phyloP scores from a whole-genome alignment of 257 asterid genomes.

The Henckelia pumila region DNA sequence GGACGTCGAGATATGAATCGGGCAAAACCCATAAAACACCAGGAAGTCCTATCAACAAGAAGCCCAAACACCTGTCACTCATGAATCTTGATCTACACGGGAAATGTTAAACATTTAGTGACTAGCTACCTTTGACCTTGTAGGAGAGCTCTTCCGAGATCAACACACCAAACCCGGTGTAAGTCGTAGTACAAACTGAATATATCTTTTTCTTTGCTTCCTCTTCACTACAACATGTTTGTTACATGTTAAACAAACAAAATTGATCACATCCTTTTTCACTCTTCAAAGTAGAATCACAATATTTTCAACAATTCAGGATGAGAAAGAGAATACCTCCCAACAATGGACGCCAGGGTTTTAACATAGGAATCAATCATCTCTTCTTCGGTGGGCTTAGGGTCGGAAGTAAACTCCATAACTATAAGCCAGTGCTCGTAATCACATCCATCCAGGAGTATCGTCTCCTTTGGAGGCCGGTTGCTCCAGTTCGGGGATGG shows the following conservation, averaged over 20 bases:
- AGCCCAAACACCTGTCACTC: no score
- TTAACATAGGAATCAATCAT: conserved; percentile 80
- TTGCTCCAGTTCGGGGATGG: conserved; percentile 98
- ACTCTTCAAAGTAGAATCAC: no score
- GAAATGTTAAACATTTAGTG: no score
- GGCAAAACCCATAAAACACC: conserved; percentile 88
- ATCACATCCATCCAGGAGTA: conserved; percentile 89
- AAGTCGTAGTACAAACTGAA: conserved; percentile 77
- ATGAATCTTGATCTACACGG: no score
- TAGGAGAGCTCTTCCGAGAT: conserved; percentile 82
- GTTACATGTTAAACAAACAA: no score
- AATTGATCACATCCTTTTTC: no score
- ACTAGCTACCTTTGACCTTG: conserved; percentile 73
- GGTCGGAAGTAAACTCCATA: conserved; percentile 66
- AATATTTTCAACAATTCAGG: no score
- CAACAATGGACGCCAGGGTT: conserved; percentile 73
- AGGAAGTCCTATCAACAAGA: conserved; percentile 40
- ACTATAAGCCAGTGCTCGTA: conserved; percentile 97
- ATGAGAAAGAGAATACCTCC: conserved; percentile 45
- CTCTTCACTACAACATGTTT: conserved; percentile 66
- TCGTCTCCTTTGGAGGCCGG: conserved; percentile 90
- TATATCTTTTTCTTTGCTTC: conserved; percentile 93
- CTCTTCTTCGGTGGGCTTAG: conserved; percentile 70
- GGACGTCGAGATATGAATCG: conserved; percentile 85
- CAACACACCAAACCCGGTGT: conserved; percentile 85